Percentiles rank a stretch among this genome's conserved stretches.
Conservation (phyloP, 2,329 filamentous ascomycete genomes). For the Penicillium nordicum region DNA sequence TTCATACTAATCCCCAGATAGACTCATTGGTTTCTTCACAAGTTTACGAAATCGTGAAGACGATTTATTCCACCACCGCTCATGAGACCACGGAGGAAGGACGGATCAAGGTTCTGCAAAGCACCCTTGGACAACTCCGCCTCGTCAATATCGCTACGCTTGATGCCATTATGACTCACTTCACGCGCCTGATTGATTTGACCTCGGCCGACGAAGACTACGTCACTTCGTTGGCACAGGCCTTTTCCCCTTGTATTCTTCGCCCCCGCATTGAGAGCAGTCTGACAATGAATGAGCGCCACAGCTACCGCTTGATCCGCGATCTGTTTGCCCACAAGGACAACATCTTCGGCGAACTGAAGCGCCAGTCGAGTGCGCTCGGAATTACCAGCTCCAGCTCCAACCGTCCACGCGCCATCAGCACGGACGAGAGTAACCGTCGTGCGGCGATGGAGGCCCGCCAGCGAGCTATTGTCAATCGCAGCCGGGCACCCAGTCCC, state of each 20-base stretch:
- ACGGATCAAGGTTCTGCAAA: conserved; percentile 86
- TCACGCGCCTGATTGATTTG: conserved; percentile 91
- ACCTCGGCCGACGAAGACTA: conserved; percentile 94
- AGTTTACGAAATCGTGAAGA: conserved; percentile 98
- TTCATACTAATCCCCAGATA: conserved; percentile 36
- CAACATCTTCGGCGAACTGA: conserved; percentile 90
- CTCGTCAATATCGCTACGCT: conserved; percentile 98
- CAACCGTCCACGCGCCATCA: conserved; percentile 75
- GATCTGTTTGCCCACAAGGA: conserved; percentile 94
- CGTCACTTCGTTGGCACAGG: conserved; percentile 67
- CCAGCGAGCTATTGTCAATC: conserved; percentile 69
- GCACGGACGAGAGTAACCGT: conserved; percentile 92
- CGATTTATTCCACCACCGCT: conserved; percentile 82
- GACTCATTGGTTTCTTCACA: conserved; percentile 98
- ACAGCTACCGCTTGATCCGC: conserved; percentile 82
- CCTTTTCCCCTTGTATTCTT: conserved; percentile 79
- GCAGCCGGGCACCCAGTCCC: conserved; percentile 72
- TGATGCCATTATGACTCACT: conserved; percentile 96
- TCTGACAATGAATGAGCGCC: conserved; percentile 92
- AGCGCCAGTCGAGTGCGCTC: conserved; percentile 58
- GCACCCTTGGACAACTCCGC: conserved; percentile 88
- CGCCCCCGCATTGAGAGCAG: conserved; percentile 83
- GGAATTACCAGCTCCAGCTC: conserved; percentile 49
- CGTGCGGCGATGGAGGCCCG: conserved; percentile 93
- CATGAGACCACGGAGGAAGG: conserved; percentile 73